A percentile compares a stretch with the other conserved stretches of the same genome.
Evolutionary conservation across 352 stramenopile genomes (phyloP).

Genomic region (Thalassiosira mediterranea): DNA sequence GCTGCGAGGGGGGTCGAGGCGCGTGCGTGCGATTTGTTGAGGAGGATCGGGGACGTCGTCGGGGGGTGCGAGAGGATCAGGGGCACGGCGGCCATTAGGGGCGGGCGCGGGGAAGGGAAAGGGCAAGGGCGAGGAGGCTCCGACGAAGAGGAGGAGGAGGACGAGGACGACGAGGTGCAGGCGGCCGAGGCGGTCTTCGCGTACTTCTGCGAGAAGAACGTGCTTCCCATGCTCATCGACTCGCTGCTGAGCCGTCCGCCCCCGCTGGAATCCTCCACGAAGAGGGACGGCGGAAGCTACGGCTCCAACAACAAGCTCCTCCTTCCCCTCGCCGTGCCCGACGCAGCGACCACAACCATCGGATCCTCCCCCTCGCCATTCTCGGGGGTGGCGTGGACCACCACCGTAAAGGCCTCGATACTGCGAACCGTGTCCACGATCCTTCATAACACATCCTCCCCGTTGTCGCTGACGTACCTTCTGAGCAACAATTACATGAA

Average conservation of each 20-base stretch:
- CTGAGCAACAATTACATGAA: constrained; percentile 95
- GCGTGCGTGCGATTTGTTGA: constrained; percentile 27
- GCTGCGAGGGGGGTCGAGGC: constrained; percentile 19
- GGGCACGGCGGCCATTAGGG: background rate
- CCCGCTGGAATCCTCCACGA: constrained; percentile 33
- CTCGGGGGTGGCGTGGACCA: constrained; percentile 55
- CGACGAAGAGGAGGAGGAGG: constrained; percentile 9
- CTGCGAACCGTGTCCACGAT: constrained; percentile 92
- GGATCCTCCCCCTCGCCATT: constrained; percentile 15
- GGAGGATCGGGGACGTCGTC: constrained; percentile 34
- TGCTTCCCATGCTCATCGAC: constrained; percentile 90
- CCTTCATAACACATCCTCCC: constrained; percentile 89
- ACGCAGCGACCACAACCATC: background rate
- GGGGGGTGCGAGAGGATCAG: constrained; percentile 37
- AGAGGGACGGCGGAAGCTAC: constrained; percentile 1
- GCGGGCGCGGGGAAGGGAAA: background rate
- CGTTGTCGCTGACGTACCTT: constrained; percentile 92
- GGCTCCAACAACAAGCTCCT: constrained; percentile 1
- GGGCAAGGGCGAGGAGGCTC: background rate
- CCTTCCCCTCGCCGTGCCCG: no score
- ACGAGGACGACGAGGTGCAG: constrained; percentile 35
- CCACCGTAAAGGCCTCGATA: constrained; percentile 89
- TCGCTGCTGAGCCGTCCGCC: constrained; percentile 36
- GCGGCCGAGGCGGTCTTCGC: constrained; percentile 87
- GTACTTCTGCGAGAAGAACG: constrained; percentile 97